A percentile compares a stretch with the other conserved stretches of the same genome.
Conservation (phyloP, 345 rosid species). For the Pugionium dolabratum region DNA sequence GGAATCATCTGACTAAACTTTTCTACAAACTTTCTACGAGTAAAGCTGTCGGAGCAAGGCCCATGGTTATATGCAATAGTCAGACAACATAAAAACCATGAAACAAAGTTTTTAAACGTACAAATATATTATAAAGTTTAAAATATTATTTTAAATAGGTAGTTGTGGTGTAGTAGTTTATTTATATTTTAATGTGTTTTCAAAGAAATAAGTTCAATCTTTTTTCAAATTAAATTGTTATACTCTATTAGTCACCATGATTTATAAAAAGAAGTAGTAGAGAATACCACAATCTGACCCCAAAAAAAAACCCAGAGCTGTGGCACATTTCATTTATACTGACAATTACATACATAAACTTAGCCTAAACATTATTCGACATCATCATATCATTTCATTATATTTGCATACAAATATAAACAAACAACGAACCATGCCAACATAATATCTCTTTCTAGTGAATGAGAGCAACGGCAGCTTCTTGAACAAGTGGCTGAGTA, state of each 20-base stretch:
- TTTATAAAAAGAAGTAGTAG: too few species aligned
- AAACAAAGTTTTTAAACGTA: too few species aligned
- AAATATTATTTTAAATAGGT: too few species aligned
- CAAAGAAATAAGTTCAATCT: too few species aligned
- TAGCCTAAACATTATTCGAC: slow-evolving; percentile 20
- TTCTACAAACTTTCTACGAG: background rate
- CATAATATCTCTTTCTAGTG: slow-evolving; percentile 42
- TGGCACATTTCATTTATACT: slow-evolving; percentile 17
- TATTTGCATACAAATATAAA: slow-evolving; percentile 18
- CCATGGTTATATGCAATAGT: too few species aligned
- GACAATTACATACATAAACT: slow-evolving; percentile 17
- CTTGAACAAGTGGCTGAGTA: slow-evolving; percentile 72
- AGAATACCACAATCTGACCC: slow-evolving; percentile 23
- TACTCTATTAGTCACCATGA: too few species aligned
- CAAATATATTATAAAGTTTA: too few species aligned
- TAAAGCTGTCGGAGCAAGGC: background rate
- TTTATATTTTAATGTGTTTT: too few species aligned
- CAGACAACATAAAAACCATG: too few species aligned
- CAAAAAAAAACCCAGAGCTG: slow-evolving; percentile 28
- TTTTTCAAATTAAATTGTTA: too few species aligned
- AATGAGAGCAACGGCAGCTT: slow-evolving; percentile 70
- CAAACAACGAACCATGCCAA: slow-evolving; percentile 13
- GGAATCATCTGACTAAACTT: too few species aligned
- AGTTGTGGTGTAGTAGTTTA: too few species aligned
- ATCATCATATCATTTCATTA: slow-evolving; percentile 17